Conservation (phyloP, 78 protist species). For the Guillardia theta region DNA sequence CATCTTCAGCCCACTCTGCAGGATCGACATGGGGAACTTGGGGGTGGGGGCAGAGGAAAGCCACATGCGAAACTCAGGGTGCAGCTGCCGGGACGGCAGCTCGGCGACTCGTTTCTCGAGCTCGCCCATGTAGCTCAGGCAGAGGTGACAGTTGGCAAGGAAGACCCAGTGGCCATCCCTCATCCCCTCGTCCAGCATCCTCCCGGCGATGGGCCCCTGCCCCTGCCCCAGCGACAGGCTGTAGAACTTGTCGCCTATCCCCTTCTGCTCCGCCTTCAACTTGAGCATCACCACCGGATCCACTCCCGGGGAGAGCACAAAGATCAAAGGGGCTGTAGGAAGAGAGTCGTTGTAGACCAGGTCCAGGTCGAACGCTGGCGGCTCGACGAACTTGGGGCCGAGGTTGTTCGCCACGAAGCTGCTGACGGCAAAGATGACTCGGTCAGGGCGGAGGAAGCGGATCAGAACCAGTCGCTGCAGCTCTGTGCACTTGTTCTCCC, state of each 20-base stretch:
- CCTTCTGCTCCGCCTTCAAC: constrained; percentile 53
- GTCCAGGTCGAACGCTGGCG: constrained; percentile 72
- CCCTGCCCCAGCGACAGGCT: constrained; percentile 85
- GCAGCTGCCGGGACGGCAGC: constrained; percentile 50
- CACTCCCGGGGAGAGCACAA: constrained; percentile 85
- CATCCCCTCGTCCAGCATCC: constrained; percentile 53
- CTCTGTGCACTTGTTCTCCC: constrained; percentile 75
- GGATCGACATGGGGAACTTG: constrained; percentile 85
- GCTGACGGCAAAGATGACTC: constrained; percentile 66
- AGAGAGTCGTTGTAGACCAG: constrained; percentile 49
- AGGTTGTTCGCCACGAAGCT: constrained; percentile 66
- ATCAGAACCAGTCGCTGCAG: constrained; percentile 74
- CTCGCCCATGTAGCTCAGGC: constrained; percentile 64
- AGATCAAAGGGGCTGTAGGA: constrained; percentile 70
- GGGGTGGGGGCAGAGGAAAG: constrained; percentile 80
- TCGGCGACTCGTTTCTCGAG: constrained; percentile 71
- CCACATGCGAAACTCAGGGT: constrained; percentile 83
- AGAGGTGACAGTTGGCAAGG: constrained; percentile 88
- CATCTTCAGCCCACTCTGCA: constrained; percentile 84
- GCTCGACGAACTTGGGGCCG: constrained; percentile 66
- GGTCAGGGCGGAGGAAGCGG: constrained; percentile 87
- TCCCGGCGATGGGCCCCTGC: constrained; percentile 69
- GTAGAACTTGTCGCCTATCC: constrained; percentile 40
- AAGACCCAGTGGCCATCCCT: constrained; percentile 74
- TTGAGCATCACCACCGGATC: constrained; percentile 73